Evolutionary conservation across 768 basidiomycete species (phyloP), one percentile per base, ranked within the genome.

Genomic region (Phylloporus arenicola): DNA sequence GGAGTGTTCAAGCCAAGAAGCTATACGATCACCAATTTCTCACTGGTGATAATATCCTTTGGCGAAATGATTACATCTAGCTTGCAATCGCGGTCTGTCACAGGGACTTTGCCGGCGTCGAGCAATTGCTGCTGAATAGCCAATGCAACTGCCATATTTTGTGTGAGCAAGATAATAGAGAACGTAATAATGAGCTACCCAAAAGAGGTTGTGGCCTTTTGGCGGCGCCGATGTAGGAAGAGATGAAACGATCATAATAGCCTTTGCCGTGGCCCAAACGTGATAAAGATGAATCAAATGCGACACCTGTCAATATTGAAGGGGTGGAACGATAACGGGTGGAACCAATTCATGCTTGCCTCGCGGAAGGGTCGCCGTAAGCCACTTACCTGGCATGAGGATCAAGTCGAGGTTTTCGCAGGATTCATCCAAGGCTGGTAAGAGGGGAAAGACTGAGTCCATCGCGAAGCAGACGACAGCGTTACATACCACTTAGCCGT

Each of bases 231-330:
- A 69, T 63, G 52, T 88, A 88, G 1, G 73, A 64, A 3, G 80
- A 67, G 31, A 91, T 71, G 67, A 87, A 91, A 13, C 76, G 73
- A 68, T 91, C 88, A 57, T 91, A 91, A 68, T 86, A 89, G 6
- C 88, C 88, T 64, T 86, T 91, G 20, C 88, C 88, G 56, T 89
- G 86, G 10, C 88, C 88, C 25, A 91, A 75, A 27, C 88, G 81
- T 43, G 81, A 81, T 47, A 84, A 63, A 14, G 76, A 76, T 37
- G 70, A 72, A 68, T 90, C 88, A 57, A 90, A 91, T 10, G 84
- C 88, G 42, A 91, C 77, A 38, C 85, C 88, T 85, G 53, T 34
- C 45, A 45, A 49, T 20, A 30, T 39, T 20, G 24, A 27, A 46
- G 19, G 12, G 63, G 47, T 3, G 27, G 27, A 3, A 42, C 37